Evolutionary conservation across 2,329 filamentous ascomycete genomes (phyloP).

Genomic region (Coniochaeta sp.): DNA sequence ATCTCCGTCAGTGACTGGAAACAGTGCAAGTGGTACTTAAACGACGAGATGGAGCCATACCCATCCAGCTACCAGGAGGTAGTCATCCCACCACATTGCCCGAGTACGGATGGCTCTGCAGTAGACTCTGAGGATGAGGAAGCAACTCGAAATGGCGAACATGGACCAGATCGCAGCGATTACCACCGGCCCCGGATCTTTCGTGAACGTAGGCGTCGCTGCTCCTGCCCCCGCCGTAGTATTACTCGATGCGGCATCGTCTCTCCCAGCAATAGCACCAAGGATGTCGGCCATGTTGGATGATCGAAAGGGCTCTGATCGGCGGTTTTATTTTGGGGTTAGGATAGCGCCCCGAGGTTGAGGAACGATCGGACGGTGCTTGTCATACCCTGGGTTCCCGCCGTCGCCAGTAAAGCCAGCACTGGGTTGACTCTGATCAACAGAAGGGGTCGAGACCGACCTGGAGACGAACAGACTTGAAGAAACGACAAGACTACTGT

Average conservation of each 20-base stretch:
- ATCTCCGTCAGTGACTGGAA: slow-evolving; percentile 7
- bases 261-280: neutral
- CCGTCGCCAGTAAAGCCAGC: neutral
- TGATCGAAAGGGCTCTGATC: neutral
- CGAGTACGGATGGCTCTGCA: slow-evolving; percentile 11
- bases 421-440: neutral
- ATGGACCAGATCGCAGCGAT: slow-evolving; percentile 2
- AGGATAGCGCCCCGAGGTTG: neutral
- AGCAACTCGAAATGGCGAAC: neutral
- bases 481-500: neutral
- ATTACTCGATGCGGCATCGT: neutral
- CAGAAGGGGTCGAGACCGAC: neutral
- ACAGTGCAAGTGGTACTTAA: slow-evolving; percentile 1
- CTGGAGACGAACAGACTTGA: neutral
- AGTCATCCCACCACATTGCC: slow-evolving; percentile 16
- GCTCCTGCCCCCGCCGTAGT: neutral
- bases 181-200: slow-evolving; percentile 12
- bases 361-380: neutral
- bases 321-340: neutral
- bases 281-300: neutral
- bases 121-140: slow-evolving; percentile 10
- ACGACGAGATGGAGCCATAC: slow-evolving; percentile 5
- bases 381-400: neutral
- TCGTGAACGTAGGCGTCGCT: neutral
- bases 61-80: slow-evolving; percentile 14